Evolutionary conservation across 2,329 filamentous ascomycete species (phyloP).

Genomic region (Thielaviopsis musarum): DNA sequence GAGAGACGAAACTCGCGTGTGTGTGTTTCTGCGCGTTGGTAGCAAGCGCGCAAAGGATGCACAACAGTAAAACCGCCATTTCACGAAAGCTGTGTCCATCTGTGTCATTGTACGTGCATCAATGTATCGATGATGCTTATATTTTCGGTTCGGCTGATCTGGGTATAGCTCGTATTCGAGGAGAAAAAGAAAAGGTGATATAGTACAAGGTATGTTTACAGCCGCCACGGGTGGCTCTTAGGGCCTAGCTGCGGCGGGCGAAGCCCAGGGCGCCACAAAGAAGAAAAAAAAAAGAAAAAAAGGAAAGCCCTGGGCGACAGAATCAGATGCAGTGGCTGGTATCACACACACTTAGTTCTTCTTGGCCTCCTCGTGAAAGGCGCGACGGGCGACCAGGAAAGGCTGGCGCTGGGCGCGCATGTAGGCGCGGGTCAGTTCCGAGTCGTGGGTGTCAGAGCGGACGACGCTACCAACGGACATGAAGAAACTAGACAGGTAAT

Average conservation of each 20-base stretch:
- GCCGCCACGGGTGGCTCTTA: neutral
- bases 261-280: neutral
- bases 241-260: neutral
- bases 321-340: neutral
- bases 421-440: conserved; percentile 45
- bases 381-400: conserved; percentile 36
- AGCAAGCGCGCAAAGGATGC: neutral
- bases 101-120: neutral
- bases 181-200: neutral
- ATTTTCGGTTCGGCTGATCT: neutral
- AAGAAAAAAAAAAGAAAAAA: no score
- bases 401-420: conserved; percentile 56
- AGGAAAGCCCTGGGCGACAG: neutral
- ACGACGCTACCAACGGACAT: conserved; percentile 98
- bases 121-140: neutral
- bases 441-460: conserved; percentile 70
- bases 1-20: neutral
- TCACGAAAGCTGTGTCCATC: neutral
- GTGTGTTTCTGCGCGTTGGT: neutral
- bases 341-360: neutral
- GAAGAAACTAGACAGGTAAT: conserved; percentile 51
- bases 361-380: conserved; percentile 19
- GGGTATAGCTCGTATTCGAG: neutral
- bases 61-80: neutral
- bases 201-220: neutral